Conservation (phyloP, 1,284 basidiomycete genomes). For the Rhizoctonia solani region DNA sequence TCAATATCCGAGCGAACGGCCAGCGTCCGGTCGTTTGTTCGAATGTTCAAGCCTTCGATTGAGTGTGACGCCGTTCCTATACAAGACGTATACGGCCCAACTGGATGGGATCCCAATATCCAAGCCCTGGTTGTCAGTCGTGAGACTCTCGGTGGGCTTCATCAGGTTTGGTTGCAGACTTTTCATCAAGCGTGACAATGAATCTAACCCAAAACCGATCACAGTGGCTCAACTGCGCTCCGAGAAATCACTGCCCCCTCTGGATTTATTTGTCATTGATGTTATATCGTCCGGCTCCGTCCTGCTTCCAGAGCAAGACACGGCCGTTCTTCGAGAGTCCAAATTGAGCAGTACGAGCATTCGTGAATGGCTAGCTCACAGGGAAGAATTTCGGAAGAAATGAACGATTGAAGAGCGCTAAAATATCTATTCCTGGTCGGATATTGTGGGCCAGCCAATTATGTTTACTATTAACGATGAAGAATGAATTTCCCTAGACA, state of each 20-base stretch:
- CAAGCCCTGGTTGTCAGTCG: constrained; percentile 85
- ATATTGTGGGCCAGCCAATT: too few species aligned
- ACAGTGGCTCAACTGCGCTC: constrained; percentile 66
- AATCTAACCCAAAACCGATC: constrained; percentile 14
- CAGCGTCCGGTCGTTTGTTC: constrained; percentile 65
- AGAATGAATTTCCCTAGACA: too few species aligned
- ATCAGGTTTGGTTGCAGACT: constrained; percentile 53
- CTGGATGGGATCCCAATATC: constrained; percentile 79
- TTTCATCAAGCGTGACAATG: neutral
- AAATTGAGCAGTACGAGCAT: constrained; percentile 94
- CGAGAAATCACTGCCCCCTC: constrained; percentile 58
- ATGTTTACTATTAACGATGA: too few species aligned
- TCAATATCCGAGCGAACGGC: constrained; percentile 59
- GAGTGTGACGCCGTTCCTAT: constrained; percentile 71
- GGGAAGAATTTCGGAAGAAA: neutral
- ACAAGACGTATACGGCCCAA: constrained; percentile 85
- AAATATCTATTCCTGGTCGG: too few species aligned
- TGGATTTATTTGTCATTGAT: constrained; percentile 79
- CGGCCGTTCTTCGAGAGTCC: constrained; percentile 66
- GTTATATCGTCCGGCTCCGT: constrained; percentile 73
- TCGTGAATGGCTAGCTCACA: constrained; percentile 70
- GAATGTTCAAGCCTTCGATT: constrained; percentile 66
- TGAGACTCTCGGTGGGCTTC: constrained; percentile 81
- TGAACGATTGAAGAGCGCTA: too few species aligned
- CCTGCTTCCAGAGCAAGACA: constrained; percentile 64